Conservation (phyloP, 768 basidiomycete species). For the Rhodotorula kratochvilovae region DNA sequence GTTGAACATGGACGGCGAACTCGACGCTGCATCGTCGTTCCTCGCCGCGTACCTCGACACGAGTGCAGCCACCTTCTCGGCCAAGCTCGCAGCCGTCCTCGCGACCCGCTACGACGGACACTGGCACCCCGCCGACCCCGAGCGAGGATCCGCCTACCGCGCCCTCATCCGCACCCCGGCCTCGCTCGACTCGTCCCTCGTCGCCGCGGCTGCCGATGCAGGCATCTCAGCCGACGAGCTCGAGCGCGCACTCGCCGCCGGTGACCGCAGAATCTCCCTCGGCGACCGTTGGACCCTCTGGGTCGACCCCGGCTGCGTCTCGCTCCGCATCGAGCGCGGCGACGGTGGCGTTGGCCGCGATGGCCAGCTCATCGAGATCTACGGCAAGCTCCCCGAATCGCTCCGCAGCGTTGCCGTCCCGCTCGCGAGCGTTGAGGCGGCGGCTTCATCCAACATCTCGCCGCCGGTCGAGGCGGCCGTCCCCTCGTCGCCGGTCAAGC, state of each 20-base stretch:
- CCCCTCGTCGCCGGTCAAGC: constrained; percentile 30
- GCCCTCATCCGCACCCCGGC: constrained; percentile 28
- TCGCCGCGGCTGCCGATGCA: background rate
- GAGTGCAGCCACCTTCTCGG: background rate
- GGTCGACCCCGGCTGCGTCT: constrained; percentile 44
- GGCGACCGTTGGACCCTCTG: constrained; percentile 43
- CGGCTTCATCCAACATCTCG: constrained; percentile 7
- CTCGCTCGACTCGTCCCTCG: constrained; percentile 15
- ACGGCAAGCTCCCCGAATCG: constrained; percentile 37
- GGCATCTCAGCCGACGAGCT: background rate
- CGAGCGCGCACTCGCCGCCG: background rate
- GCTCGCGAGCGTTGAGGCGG: constrained; percentile 15
- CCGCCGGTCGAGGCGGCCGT: constrained; percentile 2
- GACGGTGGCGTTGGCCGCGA: constrained; percentile 26
- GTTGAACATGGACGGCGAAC: constrained; percentile 33
- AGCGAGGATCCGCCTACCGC: constrained; percentile 42
- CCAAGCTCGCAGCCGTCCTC: constrained; percentile 17
- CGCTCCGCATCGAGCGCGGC: constrained; percentile 33
- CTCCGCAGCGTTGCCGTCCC: constrained; percentile 31
- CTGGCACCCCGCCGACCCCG: constrained; percentile 42
- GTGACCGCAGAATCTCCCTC: background rate
- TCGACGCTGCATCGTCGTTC: constrained; percentile 33
- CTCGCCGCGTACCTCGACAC: constrained; percentile 32
- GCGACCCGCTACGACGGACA: constrained; percentile 33
- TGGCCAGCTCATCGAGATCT: constrained; percentile 40